These are phyloP conservation scores for Trametes versicolor DNA, from an alignment of 1,284 basidiomycete species.

Conservation along the genomic window DNA sequence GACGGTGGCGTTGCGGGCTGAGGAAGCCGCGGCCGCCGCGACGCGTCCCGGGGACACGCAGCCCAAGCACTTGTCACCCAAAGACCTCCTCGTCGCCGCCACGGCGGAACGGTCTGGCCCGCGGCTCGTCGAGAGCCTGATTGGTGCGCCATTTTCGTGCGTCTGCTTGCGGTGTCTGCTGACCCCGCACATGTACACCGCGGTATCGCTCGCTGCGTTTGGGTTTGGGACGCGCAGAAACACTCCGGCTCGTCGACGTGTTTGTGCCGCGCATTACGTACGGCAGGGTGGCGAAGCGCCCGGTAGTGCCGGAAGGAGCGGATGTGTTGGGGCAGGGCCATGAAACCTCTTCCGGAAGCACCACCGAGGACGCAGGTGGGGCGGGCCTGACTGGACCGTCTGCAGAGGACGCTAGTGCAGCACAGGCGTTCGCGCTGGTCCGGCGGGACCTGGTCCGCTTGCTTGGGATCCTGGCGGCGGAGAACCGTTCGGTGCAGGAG, in stretches of 20 bases:
- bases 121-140: conserved; percentile 63
- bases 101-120: conserved; percentile 46
- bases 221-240: conserved; percentile 54
- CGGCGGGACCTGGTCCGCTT: conserved; percentile 88
- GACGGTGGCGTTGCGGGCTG: conserved; percentile 68
- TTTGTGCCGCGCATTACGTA: conserved; percentile 85
- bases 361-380: not conserved
- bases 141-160: conserved; percentile 57
- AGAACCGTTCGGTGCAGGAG: conserved; percentile 74
- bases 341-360: not conserved
- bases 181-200: conserved; percentile 3
- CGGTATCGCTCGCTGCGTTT: not conserved
- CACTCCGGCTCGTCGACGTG: conserved; percentile 72
- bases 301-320: conserved; percentile 23
- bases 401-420: conserved; percentile 18
- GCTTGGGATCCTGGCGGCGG: conserved; percentile 77
- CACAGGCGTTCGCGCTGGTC: conserved; percentile 68
- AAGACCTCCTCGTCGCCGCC: conserved; percentile 28
- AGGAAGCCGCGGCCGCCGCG: conserved; percentile 42
- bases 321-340: conserved; percentile 3
- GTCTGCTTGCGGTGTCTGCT: conserved; percentile 6
- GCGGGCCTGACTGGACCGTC: not conserved
- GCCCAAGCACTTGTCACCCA: conserved; percentile 16
- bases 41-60: conserved; percentile 6
- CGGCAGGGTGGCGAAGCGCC: conserved; percentile 60